A percentile compares a stretch with the other conserved stretches of the same genome.
Evolutionary conservation across 306 rosid species (phyloP).

Genomic region (Trichosanthes cucumerina): DNA sequence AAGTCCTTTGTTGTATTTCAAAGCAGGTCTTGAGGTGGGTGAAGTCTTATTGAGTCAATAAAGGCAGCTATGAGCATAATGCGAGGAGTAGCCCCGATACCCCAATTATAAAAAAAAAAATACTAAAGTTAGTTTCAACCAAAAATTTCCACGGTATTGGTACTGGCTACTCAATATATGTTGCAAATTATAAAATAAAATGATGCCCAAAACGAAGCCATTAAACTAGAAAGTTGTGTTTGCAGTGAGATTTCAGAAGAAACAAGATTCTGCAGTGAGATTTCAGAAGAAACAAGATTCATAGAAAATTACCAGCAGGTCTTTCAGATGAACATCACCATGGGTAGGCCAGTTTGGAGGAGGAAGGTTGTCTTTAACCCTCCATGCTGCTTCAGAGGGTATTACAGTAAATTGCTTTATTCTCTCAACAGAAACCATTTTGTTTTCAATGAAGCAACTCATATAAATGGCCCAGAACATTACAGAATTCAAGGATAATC

Average conservation of each 20-base stretch:
- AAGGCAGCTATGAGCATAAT: neutral
- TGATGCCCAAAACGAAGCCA: neutral
- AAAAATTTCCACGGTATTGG: neutral
- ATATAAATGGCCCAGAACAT: slow-evolving; percentile 66
- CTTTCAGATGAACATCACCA: slow-evolving; percentile 68
- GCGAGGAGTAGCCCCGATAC: neutral
- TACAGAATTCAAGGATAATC: slow-evolving; percentile 62
- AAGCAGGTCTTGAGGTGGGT: neutral
- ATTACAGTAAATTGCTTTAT: slow-evolving; percentile 65
- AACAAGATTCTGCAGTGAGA: neutral
- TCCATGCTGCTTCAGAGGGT: slow-evolving; percentile 80
- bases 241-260: slow-evolving; percentile 2
- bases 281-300: neutral
- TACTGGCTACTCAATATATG: neutral
- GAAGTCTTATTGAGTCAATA: neutral
- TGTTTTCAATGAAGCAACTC: slow-evolving; percentile 89
- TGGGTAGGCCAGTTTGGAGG: slow-evolving; percentile 79
- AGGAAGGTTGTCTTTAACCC: slow-evolving; percentile 43
- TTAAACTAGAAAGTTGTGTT: neutral
- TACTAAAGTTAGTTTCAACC: neutral
- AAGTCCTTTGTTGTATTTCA: neutral
- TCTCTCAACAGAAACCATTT: slow-evolving; percentile 97
- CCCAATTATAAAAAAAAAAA: neutral
- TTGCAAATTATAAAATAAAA: neutral
- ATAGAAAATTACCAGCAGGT: slow-evolving; percentile 50